Base-by-base conservation (phyloP, 805 yeast species). In the Kodamaea kaohsiungensis region DNA sequence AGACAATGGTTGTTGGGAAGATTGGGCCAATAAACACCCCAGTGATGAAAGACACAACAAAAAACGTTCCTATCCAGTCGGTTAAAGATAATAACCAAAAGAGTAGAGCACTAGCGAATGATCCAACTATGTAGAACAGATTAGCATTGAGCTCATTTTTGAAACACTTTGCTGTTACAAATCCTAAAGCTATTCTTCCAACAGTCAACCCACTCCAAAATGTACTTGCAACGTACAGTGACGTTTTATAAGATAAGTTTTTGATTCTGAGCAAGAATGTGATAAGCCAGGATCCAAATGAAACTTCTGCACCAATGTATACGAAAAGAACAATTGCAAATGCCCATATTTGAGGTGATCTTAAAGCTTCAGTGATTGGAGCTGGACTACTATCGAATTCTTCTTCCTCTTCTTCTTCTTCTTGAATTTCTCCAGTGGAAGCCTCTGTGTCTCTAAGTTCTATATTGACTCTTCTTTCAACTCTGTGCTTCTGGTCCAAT, bases 1-100 rank as follows among this genome's bases (percentile, higher is more conserved):
- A 80, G 12, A 87, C 81, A 49, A 88, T 83, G 0, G 88, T 82
- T 6, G 92, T 85, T 0, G 96, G 91, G 67, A 75, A 81, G 8
- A 80, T 68, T 8, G 86, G 86, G 7, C 86, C 86, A 8, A 80
- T 80, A 49, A 75, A 70, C 48, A 74, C 69, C 0, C 85, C 86
- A n/a, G 78, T 66, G 9, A 73, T 3, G 40, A 75, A 72, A 2
- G 78, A 76, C 1, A 71, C 61, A 0, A 71, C 52, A 35, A 71
- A 72, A 40, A 78, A 70, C 1, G 76, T 8, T 27, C 50, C 22
- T 3, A 65, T 49, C 43, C 39, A 57, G 35, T 53, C 70, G 64
- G 43, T 70, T 43, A 53, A 72, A 57, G 62, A 79, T 70, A 72
- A 62, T 1, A 67, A 33, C 61, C 67, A 69, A 54, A 75, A 74